Evolutionary conservation across 768 basidiomycete genomes (phyloP), one percentile per base, ranked within the genome.

Genomic region (Auriculariales sp.): DNA sequence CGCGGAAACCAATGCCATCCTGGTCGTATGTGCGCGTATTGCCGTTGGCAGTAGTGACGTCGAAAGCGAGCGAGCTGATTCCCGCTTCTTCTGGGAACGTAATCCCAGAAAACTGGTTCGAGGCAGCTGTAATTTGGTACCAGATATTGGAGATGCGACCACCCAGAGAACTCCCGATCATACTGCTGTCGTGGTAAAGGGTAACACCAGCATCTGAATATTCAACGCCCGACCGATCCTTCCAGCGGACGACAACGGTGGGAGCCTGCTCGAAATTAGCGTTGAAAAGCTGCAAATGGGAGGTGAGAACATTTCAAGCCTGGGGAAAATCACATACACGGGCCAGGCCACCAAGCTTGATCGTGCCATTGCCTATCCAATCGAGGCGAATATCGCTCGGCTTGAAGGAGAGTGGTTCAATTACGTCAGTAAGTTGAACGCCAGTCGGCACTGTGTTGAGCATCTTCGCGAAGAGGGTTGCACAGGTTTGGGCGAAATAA

Each of bases 371-470:
- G 7, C n/a, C 35, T 6, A n/a, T 36, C 7, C 22, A 36, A 22
- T 22, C 22, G 35, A 36, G 10, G 6, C 6, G 6, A 6, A 36
- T 22, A 3, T 36, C 35, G 5, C 22, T n/a, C n/a, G 35, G 35
- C 35, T 36, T 36, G 35, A 36, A 15, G 10, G 35, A 22, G 35
- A 36, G n/a, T 15, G 35, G 66, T 45, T 59, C 58, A 72, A 48
- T 68, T 50, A 70, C 65, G 12, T 71, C 66, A 25, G 71, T 71
- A n/a, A 76, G 57, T 1, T 59, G 62, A 15, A 76, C 71, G 44
- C 59, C 63, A 14, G 57, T 61, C 1, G 73, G 70, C n/a, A 76
- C 72, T n/a, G 66, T 67, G 54, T 76, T 64, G 30, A 76, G 52
- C 74, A 76, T 74, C 36, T 68, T 66, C 45, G 61, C 60, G 35